Evolutionary conservation across 495 filamentous ascomycete species (phyloP).

Genomic region (Aspergillus sparsus): DNA sequence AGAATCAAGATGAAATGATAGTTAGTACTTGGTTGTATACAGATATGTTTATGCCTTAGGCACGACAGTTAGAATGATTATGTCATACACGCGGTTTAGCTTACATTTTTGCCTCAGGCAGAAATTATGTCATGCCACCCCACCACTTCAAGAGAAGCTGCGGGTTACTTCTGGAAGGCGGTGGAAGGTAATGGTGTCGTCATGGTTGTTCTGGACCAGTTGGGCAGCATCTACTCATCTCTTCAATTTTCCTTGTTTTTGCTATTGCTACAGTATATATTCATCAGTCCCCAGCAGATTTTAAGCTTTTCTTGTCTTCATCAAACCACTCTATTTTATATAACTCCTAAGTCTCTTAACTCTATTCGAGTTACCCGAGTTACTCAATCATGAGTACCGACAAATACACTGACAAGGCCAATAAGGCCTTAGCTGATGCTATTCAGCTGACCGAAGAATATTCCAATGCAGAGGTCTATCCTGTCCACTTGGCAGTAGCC

Average conservation of each 20-base stretch:
- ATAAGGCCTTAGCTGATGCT: slow-evolving; percentile 83
- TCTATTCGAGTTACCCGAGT: slow-evolving; percentile 12
- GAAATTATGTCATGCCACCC: background rate
- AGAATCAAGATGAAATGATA: too few species aligned
- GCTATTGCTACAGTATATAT: slow-evolving; percentile 7
- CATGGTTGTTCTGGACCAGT: slow-evolving; percentile 28
- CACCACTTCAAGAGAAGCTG: background rate
- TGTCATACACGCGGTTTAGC: too few species aligned
- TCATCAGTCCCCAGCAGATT: background rate
- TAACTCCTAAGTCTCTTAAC: background rate
- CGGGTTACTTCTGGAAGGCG: slow-evolving; percentile 44
- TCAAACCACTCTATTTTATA: slow-evolving; percentile 4
- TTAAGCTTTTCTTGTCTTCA: slow-evolving; percentile 1
- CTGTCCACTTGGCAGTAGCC: slow-evolving; percentile 83
- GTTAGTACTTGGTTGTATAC: too few species aligned
- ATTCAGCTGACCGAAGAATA: slow-evolving; percentile 82
- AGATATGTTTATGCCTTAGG: background rate
- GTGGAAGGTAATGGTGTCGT: slow-evolving; percentile 41
- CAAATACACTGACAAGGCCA: slow-evolving; percentile 89
- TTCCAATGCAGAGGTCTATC: slow-evolving; percentile 83
- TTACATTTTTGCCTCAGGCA: background rate
- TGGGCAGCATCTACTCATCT: slow-evolving; percentile 32
- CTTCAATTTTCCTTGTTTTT: slow-evolving; percentile 17
- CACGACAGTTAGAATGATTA: background rate
- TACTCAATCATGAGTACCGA: slow-evolving; percentile 42